These are phyloP conservation scores for Claviceps digitariae DNA, from an alignment of 2,329 filamentous ascomycete species.

Conservation along the genomic window DNA sequence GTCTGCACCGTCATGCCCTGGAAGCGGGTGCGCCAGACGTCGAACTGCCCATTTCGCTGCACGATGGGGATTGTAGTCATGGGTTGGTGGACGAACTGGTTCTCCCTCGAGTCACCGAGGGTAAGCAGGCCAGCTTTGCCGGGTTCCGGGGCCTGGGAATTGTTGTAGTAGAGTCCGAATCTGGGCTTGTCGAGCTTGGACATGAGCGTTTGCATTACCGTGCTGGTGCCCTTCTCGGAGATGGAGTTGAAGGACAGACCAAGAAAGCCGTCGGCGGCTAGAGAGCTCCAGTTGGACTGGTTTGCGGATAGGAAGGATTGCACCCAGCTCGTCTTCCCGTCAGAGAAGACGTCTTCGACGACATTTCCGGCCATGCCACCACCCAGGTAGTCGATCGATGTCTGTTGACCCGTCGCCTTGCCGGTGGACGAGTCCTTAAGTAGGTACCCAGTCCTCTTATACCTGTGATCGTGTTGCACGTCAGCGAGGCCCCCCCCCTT, in stretches of 20 bases:
- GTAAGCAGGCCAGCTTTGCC: conserved; percentile 16
- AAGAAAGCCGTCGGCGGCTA: conserved; percentile 21
- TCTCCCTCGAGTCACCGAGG: conserved; percentile 19
- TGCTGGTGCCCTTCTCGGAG: conserved; percentile 14
- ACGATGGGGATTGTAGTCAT: conserved; percentile 9
- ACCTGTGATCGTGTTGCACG: conserved; percentile 7
- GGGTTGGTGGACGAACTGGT: conserved; percentile 15
- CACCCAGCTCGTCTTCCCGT: conserved; percentile 12
- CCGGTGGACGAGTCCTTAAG: conserved; percentile 14
- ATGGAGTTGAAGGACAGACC: conserved; percentile 21
- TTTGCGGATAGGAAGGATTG: conserved; percentile 18
- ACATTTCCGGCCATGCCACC: conserved; percentile 13
- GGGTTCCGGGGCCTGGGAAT: background rate
- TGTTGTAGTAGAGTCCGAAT: conserved; percentile 19
- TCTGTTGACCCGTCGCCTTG: conserved; percentile 9
- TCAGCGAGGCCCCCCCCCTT: background rate
- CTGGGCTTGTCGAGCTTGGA: conserved; percentile 17
- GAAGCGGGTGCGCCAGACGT: conserved; percentile 19
- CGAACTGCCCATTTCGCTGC: conserved; percentile 8
- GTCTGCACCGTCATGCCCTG: conserved; percentile 2
- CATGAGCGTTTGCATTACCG: conserved; percentile 21
- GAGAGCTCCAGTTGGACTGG: conserved; percentile 15
- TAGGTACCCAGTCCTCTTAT: conserved; percentile 16
- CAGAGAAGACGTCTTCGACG: conserved; percentile 15
- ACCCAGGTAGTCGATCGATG: conserved; percentile 18